Percentiles rank a stretch among this genome's conserved stretches.
These are phyloP conservation scores for Aspergillus ustus DNA, from an alignment of 2,329 filamentous ascomycete genomes.

Conservation along the genomic window DNA sequence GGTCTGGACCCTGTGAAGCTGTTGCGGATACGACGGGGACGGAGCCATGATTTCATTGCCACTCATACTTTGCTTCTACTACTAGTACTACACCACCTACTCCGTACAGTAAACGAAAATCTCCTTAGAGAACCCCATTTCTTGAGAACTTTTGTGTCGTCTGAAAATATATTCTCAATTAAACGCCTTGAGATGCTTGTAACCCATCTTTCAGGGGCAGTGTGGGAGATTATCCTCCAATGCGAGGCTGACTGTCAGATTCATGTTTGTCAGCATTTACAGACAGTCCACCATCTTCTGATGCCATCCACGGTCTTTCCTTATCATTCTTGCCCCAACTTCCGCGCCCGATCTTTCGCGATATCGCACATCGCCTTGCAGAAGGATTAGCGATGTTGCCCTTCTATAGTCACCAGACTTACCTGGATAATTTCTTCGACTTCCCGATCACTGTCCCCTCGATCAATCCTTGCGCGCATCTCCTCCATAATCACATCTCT, in stretches of 20 bases:
- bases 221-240: slow-evolving; percentile 4
- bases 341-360: slow-evolving; percentile 75
- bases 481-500: slow-evolving; percentile 78
- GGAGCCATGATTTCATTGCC: slow-evolving; percentile 11
- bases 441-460: slow-evolving; percentile 69
- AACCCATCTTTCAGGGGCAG: background rate
- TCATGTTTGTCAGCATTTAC: slow-evolving; percentile 5
- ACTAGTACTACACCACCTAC: background rate
- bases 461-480: slow-evolving; percentile 74
- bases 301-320: background rate
- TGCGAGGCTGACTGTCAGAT: slow-evolving; percentile 1
- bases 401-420: slow-evolving; percentile 29
- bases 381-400: background rate
- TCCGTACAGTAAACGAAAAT: too few species aligned
- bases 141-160: background rate
- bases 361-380: slow-evolving; percentile 90
- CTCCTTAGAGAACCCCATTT: background rate
- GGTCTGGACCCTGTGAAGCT: background rate
- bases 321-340: slow-evolving; percentile 50
- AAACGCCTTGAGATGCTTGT: background rate
- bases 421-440: slow-evolving; percentile 76
- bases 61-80: background rate
- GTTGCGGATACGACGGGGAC: slow-evolving; percentile 1
- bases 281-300: background rate
- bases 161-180: background rate